phyloP scores from a whole-genome alignment of 2,329 filamentous ascomycete species.

The Sarocladiaceae sp. region DNA sequence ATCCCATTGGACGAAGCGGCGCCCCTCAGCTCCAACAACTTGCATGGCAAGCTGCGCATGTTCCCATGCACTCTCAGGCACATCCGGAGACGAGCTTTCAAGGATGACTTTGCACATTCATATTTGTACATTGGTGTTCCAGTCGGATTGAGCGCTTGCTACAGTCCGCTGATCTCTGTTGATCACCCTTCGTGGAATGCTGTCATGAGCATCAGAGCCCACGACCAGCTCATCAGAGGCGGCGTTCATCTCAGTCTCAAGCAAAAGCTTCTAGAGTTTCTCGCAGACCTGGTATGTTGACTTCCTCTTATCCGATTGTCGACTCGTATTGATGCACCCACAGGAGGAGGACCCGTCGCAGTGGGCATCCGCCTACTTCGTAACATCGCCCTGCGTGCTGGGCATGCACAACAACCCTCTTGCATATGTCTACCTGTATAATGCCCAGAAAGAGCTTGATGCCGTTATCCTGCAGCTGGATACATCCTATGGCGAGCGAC shows the following conservation, averaged over 20 bases:
- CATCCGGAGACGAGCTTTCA: neutral
- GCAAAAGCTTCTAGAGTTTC: neutral
- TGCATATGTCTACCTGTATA: neutral
- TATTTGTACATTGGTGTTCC: conserved; percentile 3
- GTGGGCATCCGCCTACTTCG: neutral
- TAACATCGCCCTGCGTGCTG: neutral
- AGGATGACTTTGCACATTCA: neutral
- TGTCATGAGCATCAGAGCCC: neutral
- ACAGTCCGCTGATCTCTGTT: neutral
- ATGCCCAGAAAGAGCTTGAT: neutral
- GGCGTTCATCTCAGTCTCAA: neutral
- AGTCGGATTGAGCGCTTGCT: neutral
- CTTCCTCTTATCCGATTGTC: neutral
- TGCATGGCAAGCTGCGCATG: neutral
- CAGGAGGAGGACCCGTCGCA: neutral
- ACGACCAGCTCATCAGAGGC: conserved; percentile 1
- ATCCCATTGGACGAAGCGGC: neutral
- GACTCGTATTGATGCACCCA: neutral
- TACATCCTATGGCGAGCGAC: conserved; percentile 1
- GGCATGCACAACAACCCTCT: conserved; percentile 1
- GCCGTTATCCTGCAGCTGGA: neutral
- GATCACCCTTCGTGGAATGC: neutral
- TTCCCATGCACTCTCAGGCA: neutral
- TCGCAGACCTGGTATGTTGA: neutral
- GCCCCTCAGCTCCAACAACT: neutral